Evolutionary conservation across 2,329 filamentous ascomycete species (phyloP).

Genomic region (Fusarium sp.): DNA sequence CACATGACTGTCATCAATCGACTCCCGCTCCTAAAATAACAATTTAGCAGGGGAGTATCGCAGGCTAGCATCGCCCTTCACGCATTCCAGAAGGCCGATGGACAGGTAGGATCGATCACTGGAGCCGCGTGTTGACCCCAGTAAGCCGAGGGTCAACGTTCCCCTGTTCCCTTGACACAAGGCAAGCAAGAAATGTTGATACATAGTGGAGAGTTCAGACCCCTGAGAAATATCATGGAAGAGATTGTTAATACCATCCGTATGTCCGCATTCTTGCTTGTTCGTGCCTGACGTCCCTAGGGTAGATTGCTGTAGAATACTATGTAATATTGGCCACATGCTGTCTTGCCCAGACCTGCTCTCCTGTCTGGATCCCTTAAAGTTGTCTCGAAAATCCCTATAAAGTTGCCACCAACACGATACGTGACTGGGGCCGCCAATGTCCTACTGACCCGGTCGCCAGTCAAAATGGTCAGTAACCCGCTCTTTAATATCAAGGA

Average conservation of each 20-base stretch:
- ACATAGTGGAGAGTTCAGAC: conserved; percentile 28
- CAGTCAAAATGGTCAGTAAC: conserved; percentile 10
- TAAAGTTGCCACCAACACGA: conserved; percentile 7
- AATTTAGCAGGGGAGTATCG: conserved; percentile 18
- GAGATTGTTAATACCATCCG: conserved; percentile 24
- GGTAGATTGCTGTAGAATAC: conserved; percentile 6
- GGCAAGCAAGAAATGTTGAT: conserved; percentile 23
- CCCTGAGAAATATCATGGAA: conserved; percentile 26
- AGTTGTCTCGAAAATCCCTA: conserved; percentile 13
- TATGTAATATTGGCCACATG: conserved; percentile 1
- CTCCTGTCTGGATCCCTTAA: conserved; percentile 26
- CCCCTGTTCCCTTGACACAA: conserved; percentile 9
- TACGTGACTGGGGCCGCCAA: conserved; percentile 5
- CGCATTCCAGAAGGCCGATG: conserved; percentile 46
- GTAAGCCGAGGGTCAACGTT: conserved; percentile 26
- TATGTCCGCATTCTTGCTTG: conserved; percentile 22
- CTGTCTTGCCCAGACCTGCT: conserved; percentile 29
- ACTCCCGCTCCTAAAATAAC: conserved; percentile 38
- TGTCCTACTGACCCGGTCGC: conserved; percentile 7
- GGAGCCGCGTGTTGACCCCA: conserved; percentile 25
- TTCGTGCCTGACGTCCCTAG: conserved; percentile 3
- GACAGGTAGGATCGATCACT: conserved; percentile 33
- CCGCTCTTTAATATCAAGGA: neutral
- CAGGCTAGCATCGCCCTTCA: conserved; percentile 34
- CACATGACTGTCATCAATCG: conserved; percentile 13